Evolutionary conservation across 257 asterid genomes (phyloP).

Genomic region (Solanum arcanum): DNA sequence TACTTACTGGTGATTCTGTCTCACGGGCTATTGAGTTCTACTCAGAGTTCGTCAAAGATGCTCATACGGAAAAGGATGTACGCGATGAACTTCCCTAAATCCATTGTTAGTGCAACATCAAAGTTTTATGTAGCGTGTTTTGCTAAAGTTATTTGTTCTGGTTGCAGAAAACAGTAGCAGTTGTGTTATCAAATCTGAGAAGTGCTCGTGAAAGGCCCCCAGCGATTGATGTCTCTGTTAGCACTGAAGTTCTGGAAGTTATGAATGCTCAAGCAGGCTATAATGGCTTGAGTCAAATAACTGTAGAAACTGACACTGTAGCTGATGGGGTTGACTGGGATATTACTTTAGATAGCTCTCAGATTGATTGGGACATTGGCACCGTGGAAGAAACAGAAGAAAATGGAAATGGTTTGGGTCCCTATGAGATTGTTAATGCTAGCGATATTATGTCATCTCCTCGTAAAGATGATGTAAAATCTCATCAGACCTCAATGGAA

Average conservation of each 20-base stretch:
- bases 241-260: conserved; percentile 39
- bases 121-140: background rate
- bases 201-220: conserved; percentile 58
- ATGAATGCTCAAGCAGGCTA: conserved; percentile 21
- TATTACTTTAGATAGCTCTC: conserved; percentile 69
- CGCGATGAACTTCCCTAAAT: conserved; percentile 8
- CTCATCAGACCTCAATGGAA: conserved; percentile 18
- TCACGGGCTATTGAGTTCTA: conserved; percentile 68
- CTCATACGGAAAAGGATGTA: conserved; percentile 73
- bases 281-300: conserved; percentile 16
- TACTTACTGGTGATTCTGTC: conserved; percentile 59
- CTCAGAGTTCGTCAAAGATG: conserved; percentile 68
- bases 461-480: conserved; percentile 15
- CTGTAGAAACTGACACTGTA: conserved; percentile 22
- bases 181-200: conserved; percentile 45
- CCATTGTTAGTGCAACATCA: background rate
- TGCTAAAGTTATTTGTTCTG: background rate
- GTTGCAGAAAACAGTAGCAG: conserved; percentile 48
- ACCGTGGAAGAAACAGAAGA: conserved; percentile 65
- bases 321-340: conserved; percentile 79
- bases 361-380: conserved; percentile 90
- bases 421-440: conserved; percentile 85
- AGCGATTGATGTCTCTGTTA: conserved; percentile 41
- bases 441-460: conserved; percentile 54
- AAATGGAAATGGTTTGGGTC: conserved; percentile 79